Evolutionary conservation across 1,139 yeast species (phyloP), one percentile per base, ranked within the genome.

Genomic region (Scheffersomyces lignicola): DNA sequence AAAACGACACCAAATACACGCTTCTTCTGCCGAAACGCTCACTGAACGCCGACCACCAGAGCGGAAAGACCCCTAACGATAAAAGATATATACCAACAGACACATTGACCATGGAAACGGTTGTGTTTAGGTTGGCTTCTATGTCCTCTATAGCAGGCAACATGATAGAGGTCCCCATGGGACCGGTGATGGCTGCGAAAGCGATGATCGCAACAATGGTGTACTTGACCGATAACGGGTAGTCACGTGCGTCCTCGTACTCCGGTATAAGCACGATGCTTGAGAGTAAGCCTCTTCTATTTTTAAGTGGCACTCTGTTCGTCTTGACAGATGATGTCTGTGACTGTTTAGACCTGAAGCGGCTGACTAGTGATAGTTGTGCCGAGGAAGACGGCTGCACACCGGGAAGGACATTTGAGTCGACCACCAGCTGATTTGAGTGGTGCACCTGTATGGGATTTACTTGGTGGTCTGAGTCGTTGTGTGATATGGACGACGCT

Each of bases 101-200:
- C 11, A 87, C 70, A 51, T 86, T 87, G 22, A 86, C 89, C 43
- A 76, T 66, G 17, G 80, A 63, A 2, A 70, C 72, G 4, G 76
- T 52, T 0, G 95, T 82, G 33, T 81, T 33, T 22, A 86, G 64
- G 18, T 76, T 78, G 0, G 42, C 40, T 4, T 74, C 73, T 27
- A 87, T 73, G 39, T 80, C 76, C 32, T 76, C 75, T 30, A 86
- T 76, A 0, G 94, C 94, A 0, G 96, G 96, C 35, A 85, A 72
- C 56, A 87, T 69, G 40, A 88, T 84, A 1, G 92, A 81, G 1
- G 95, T 83, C n/a, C 95, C 95, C 90, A 88, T 83, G 7, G 96
- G 96, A 0, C 95, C 96, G 34, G 85, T 73, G 54, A 83, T 65
- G 2, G 90, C 86, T 4, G 92, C 89, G 41, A 76, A 65, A 0